phyloP scores from a whole-genome alignment of 2,329 filamentous ascomycete genomes.

The Proliferodiscus dingleyae region DNA sequence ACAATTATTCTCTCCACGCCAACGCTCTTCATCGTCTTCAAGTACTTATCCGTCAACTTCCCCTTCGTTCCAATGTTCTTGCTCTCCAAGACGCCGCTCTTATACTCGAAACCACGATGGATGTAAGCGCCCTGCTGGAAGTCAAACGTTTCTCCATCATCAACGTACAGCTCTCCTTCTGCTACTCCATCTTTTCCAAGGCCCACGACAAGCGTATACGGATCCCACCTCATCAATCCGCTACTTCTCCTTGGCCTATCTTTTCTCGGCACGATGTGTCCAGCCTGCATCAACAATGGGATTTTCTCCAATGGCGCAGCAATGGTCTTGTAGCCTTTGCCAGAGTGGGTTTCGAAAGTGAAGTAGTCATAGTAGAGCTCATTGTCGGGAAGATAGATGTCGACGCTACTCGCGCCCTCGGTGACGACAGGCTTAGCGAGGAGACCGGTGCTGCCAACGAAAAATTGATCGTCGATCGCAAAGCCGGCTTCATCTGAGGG shows the following conservation, averaged over 20 bases:
- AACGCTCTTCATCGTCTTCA: slow-evolving; percentile 74
- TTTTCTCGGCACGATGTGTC: slow-evolving; percentile 85
- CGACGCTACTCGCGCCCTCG: slow-evolving; percentile 65
- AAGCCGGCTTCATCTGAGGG: slow-evolving; percentile 85
- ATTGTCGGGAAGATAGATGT: slow-evolving; percentile 83
- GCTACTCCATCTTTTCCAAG: slow-evolving; percentile 66
- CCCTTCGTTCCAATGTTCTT: slow-evolving; percentile 56
- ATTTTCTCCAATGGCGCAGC: slow-evolving; percentile 79
- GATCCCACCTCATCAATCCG: slow-evolving; percentile 87
- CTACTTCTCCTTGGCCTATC: slow-evolving; percentile 82
- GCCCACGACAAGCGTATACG: slow-evolving; percentile 83
- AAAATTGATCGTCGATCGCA: slow-evolving; percentile 86
- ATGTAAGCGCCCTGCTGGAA: slow-evolving; percentile 83
- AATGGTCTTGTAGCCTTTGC: slow-evolving; percentile 65
- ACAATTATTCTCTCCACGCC: slow-evolving; percentile 79
- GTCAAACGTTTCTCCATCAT: slow-evolving; percentile 92
- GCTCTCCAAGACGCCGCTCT: slow-evolving; percentile 56
- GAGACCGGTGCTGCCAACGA: slow-evolving; percentile 80
- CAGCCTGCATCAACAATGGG: slow-evolving; percentile 86
- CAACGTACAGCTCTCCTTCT: slow-evolving; percentile 78
- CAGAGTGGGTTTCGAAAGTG: slow-evolving; percentile 69
- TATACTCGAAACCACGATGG: slow-evolving; percentile 72
- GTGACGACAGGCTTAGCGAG: slow-evolving; percentile 88
- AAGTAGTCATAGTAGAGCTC: slow-evolving; percentile 96
- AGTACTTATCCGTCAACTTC: slow-evolving; percentile 65